Percentiles rank a stretch among this genome's conserved stretches.
Conservation (phyloP, 2,329 filamentous ascomycete species). For the Xylaria sp. region DNA sequence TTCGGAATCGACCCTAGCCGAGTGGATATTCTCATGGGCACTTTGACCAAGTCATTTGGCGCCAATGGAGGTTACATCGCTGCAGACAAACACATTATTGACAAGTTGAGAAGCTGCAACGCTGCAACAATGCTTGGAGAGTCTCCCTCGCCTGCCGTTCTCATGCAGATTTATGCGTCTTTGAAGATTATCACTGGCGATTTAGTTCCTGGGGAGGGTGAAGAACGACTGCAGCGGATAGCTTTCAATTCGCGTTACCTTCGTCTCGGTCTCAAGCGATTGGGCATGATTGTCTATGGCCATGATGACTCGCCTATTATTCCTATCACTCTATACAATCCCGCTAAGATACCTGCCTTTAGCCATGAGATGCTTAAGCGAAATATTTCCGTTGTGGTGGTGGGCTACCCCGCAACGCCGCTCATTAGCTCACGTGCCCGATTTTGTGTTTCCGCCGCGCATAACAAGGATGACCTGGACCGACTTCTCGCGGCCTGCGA, state of each 20-base stretch:
- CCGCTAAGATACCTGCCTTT: slow-evolving; percentile 98
- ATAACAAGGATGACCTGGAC: slow-evolving; percentile 98
- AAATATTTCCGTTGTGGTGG: slow-evolving; percentile 96
- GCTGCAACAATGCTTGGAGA: slow-evolving; percentile 87
- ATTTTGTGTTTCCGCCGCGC: slow-evolving; percentile 93
- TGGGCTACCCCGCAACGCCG: slow-evolving; percentile 95
- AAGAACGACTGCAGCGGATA: slow-evolving; percentile 92
- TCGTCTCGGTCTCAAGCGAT: slow-evolving; percentile 93
- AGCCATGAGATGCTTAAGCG: slow-evolving; percentile 98
- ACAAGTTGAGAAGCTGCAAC: slow-evolving; percentile 86
- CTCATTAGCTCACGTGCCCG: slow-evolving; percentile 92
- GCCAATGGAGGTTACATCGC: slow-evolving; percentile 97
- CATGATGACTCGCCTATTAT: slow-evolving; percentile 98
- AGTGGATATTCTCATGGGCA: slow-evolving; percentile 97
- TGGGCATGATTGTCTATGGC: slow-evolving; percentile 95
- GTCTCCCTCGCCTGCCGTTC: slow-evolving; percentile 82
- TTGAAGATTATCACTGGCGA: slow-evolving; percentile 90
- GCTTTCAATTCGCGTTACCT: slow-evolving; percentile 99
- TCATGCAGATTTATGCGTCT: slow-evolving; percentile 88
- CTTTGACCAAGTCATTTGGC: slow-evolving; percentile 96
- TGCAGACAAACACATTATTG: slow-evolving; percentile 86
- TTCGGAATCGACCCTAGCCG: slow-evolving; percentile 88
- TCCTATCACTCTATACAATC: slow-evolving; percentile 92
- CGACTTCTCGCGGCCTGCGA: slow-evolving; percentile 87
- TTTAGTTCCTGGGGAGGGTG: slow-evolving; percentile 85